Evolutionary conservation across 192 early-diverging fungal genomes (phyloP), one percentile per base, ranked within the genome.

Genomic region (Podila minutissima): DNA sequence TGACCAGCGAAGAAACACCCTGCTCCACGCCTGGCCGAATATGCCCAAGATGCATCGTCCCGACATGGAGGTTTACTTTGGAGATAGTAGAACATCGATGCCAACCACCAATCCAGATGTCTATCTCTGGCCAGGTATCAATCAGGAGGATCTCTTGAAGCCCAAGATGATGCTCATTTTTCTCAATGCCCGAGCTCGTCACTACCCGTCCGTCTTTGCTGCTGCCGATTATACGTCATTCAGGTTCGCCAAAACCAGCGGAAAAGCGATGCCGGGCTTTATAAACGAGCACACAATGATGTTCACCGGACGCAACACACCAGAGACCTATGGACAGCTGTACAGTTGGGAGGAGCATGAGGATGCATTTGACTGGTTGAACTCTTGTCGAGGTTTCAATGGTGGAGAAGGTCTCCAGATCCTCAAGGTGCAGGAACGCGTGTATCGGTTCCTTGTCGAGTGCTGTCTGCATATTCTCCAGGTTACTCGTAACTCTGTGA

Each of bases 131-230:
- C 74, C 74, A 33, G 19, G 70, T 64, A 69, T 75, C 67, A 75
- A 69, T 32, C 74, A 75, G n/a, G 74, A 75, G 67, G 74, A 75
- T 37, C 74, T 75, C 33, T 28, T 75, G 28, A 75, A 75, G 32
- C 67, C 74, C 55, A 75, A 75, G 48, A 19, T 75, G 8, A 19
- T 75, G 31, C 74, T 69, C 48, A 66, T 75, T 28, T 75, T 75
- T 59, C 74, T 75, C 67, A 75, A 75, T 53, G 37, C 74, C 11
- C 51, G 74, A 15, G 74, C 62, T 22, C 74, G 74, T 59, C 49
- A 75, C 53, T 75, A 50, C 46, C 67, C 74, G 24, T 75, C 74
- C 17, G 74, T 28, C 61, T 75, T 75, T 69, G 51, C 74, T 31
- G 74, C 35, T 26, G 67, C 74, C 29, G 74, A 75, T 51, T 28